phyloP scores from a whole-genome alignment of 2,329 filamentous ascomycete species.

The Aspergillus novofumigatus region DNA sequence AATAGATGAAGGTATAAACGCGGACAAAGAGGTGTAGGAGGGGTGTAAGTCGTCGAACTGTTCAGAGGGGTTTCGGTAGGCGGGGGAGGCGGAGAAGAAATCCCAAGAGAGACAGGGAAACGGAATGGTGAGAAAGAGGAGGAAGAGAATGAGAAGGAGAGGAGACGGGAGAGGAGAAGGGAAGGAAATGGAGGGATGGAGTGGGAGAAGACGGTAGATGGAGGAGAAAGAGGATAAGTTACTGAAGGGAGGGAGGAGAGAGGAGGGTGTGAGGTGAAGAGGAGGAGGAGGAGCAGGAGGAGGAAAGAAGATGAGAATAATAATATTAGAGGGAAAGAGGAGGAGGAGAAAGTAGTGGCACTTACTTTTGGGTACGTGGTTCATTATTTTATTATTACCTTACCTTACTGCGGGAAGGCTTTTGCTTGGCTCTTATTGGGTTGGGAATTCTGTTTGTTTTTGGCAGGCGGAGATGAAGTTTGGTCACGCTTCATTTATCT shows the following conservation, averaged over 20 bases:
- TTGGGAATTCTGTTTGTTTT: neutral
- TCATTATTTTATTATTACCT: neutral
- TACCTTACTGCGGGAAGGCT: constrained; percentile 5
- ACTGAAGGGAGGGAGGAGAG: constrained; percentile 13
- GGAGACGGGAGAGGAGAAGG: constrained; percentile 9
- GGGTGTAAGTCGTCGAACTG: constrained; percentile 18
- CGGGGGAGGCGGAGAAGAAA: constrained; percentile 15
- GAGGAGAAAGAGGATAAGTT: constrained; percentile 8
- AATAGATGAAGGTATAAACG: constrained; percentile 4
- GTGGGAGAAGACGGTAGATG: constrained; percentile 12
- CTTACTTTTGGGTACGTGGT: neutral
- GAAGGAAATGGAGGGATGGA: neutral
- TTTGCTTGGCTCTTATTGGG: neutral
- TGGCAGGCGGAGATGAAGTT: neutral
- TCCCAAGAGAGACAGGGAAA: constrained; percentile 18
- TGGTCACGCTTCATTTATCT: too few species aligned
- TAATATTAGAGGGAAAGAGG: constrained; percentile 16
- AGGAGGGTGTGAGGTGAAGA: constrained; percentile 10
- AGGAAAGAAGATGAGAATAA: constrained; percentile 19
- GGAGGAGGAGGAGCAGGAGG: constrained; percentile 18
- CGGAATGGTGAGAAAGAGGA: constrained; percentile 20
- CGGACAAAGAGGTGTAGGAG: constrained; percentile 2
- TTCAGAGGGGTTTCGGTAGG: constrained; percentile 27
- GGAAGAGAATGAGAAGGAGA: constrained; percentile 9
- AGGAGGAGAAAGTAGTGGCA: constrained; percentile 4